Conservation (phyloP, 352 stramenopile genomes). For the Pythium plurisporium region DNA sequence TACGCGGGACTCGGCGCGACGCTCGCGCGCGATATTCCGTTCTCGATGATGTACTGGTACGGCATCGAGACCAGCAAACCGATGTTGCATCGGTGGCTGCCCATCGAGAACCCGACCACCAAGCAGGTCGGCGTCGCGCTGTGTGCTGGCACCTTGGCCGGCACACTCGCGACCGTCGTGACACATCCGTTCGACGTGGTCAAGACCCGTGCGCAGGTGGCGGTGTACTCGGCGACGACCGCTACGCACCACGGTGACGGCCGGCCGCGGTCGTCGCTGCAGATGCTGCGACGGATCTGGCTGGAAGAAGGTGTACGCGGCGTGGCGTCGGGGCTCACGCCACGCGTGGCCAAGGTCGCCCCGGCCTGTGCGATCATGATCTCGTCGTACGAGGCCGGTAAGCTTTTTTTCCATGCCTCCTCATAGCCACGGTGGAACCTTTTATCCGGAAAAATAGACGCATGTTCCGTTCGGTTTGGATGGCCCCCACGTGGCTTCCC, state of each 20-base stretch:
- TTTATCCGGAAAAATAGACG: no score
- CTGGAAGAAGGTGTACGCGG: slow-evolving; percentile 39
- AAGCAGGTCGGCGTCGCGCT: slow-evolving; percentile 75
- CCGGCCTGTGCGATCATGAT: slow-evolving; percentile 89
- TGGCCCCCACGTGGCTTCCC: no score
- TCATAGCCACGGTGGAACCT: no score
- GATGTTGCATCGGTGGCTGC: no score
- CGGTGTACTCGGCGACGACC: slow-evolving; percentile 30
- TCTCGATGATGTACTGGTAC: slow-evolving; percentile 94
- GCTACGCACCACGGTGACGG: no score
- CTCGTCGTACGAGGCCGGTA: slow-evolving; percentile 76
- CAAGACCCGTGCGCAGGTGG: slow-evolving; percentile 91
- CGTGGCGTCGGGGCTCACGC: slow-evolving; percentile 60
- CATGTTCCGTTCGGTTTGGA: no score
- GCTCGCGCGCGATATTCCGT: slow-evolving; percentile 93
- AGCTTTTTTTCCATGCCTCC: no score
- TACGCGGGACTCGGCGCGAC: slow-evolving; percentile 85
- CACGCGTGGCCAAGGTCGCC: slow-evolving; percentile 60
- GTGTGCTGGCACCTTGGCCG: slow-evolving; percentile 76
- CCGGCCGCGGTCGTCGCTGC: slow-evolving; percentile 27
- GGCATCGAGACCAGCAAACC: slow-evolving; percentile 83
- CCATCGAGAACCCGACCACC: slow-evolving; percentile 7
- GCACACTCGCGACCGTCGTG: slow-evolving; percentile 81
- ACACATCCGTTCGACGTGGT: slow-evolving; percentile 96
- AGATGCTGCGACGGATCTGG: slow-evolving; percentile 50